These are phyloP conservation scores for Leucaena leucocephala DNA, from an alignment of 306 rosid species.

Conservation along the genomic window DNA sequence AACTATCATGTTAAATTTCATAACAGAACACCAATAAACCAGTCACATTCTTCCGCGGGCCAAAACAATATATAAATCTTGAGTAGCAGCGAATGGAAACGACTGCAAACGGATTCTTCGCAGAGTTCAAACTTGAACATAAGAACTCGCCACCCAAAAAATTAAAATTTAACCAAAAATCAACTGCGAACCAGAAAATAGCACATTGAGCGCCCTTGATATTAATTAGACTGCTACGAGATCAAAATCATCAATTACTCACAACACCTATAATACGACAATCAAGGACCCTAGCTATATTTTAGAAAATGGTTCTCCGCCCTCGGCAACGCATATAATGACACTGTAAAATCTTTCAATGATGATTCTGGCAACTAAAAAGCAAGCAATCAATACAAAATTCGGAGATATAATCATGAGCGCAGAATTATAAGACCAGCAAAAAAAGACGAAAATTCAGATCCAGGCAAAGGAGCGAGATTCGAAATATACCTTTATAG, in stretches of 20 bases:
- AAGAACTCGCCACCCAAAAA: not conserved
- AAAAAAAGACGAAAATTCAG: conserved; percentile 27
- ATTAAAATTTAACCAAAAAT: not conserved
- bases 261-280: not conserved
- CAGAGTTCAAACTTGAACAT: conserved; percentile 7
- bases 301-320: not conserved
- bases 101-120: not conserved
- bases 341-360: not conserved
- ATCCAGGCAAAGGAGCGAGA: conserved; percentile 33
- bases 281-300: not conserved
- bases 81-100: not conserved
- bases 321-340: conserved; percentile 1
- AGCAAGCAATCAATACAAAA: not conserved
- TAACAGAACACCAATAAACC: conserved; percentile 3
- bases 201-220: not conserved
- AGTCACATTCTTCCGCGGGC: not conserved
- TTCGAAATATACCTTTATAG: conserved; percentile 60
- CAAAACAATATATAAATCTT: not conserved
- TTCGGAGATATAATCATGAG: not conserved
- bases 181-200: not conserved
- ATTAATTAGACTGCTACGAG: conserved; percentile 16
- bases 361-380: conserved; percentile 7
- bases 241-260: conserved; percentile 27
- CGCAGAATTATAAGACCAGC: conserved; percentile 20
- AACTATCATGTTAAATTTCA: conserved; percentile 23